Evolutionary conservation across 1,139 yeast species (phyloP), one percentile per base, ranked within the genome.

Genomic region (Kodamaea fungicola): DNA sequence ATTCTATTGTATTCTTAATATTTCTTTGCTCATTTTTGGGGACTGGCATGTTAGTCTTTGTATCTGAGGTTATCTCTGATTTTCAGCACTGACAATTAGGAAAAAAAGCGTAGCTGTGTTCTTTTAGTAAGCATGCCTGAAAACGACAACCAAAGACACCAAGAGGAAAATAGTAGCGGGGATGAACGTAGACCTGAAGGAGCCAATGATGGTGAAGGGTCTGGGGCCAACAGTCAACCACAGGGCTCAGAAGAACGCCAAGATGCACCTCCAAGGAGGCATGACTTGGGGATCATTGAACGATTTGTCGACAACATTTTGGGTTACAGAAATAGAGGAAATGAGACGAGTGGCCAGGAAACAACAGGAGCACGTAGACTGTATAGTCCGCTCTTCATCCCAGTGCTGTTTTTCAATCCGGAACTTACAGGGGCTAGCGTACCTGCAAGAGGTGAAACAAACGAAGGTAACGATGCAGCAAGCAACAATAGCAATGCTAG

Each of bases 291-390:
- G 6, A 38, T 48, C 3, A 45, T 48, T 30, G 52, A 46, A 22
- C 37, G 52, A 4, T 46, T 48, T 33, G 47, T 47, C 41, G 52
- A 48, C 36, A 45, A 43, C 29, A 40, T 48, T 28, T 40, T 45
- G 27, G 47, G 49, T 3, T 34, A 45, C 6, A 26, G 41, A 32
- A 30, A 32, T 4, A 22, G 25, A 23, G 16, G 8, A 12, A 13
- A 21, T 5, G 10, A 10, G 6, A 19, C 23, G 6, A 7, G 26
- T 4, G 25, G 8, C 7, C 7, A 8, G 8, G 26, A 7, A 9
- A 19, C 35, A 6, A n/a, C 22, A 23, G 28, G 16, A 7, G 29
- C 3, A 7, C 6, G 4, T 5, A 30, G 32, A n/a, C n/a, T 26
- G 16, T 12, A 22, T 27, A 29, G 35, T 5, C 40, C 40, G 2